These are phyloP conservation scores for Xanthoparmelia taractica DNA, from an alignment of 495 filamentous ascomycete species.

Conservation along the genomic window DNA sequence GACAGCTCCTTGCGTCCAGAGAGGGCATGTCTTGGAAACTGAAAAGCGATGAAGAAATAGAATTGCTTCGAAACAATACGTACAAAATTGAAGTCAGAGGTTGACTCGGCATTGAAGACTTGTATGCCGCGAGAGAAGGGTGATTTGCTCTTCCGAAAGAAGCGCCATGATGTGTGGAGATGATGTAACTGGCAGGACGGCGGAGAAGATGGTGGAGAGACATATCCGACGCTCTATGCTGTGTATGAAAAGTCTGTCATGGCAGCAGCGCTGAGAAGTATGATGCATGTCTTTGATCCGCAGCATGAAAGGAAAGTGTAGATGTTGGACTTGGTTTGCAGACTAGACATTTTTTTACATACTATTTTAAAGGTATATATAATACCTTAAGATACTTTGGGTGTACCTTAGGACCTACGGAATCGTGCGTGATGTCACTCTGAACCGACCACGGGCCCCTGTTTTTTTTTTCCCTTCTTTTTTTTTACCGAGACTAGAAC, in stretches of 20 bases:
- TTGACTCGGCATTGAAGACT: conserved; percentile 19
- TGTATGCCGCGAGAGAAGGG: neutral
- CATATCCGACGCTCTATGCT: neutral
- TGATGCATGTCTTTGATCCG: neutral
- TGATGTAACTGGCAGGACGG: conserved; percentile 29
- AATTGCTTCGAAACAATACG: neutral
- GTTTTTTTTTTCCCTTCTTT: too few relatives aligned
- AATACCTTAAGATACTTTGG: too few relatives aligned
- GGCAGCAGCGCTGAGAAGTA: neutral
- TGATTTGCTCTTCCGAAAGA: neutral
- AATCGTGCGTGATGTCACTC: too few relatives aligned
- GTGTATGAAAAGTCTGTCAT: neutral
- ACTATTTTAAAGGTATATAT: too few relatives aligned
- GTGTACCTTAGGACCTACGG: too few relatives aligned
- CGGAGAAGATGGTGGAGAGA: conserved; percentile 11
- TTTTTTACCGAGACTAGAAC: too few relatives aligned
- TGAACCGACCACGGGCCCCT: too few relatives aligned
- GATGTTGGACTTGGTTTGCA: too few relatives aligned
- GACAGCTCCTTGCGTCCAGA: neutral
- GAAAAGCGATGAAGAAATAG: neutral
- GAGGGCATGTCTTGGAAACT: neutral
- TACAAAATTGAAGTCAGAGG: conserved; percentile 55
- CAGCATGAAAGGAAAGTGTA: neutral
- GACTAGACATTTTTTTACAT: neutral
- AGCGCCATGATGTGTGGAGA: conserved; percentile 20